Evolutionary conservation across 2,329 filamentous ascomycete genomes (phyloP), one percentile per base, ranked within the genome.

Genomic region (Grosmannia huntii): DNA sequence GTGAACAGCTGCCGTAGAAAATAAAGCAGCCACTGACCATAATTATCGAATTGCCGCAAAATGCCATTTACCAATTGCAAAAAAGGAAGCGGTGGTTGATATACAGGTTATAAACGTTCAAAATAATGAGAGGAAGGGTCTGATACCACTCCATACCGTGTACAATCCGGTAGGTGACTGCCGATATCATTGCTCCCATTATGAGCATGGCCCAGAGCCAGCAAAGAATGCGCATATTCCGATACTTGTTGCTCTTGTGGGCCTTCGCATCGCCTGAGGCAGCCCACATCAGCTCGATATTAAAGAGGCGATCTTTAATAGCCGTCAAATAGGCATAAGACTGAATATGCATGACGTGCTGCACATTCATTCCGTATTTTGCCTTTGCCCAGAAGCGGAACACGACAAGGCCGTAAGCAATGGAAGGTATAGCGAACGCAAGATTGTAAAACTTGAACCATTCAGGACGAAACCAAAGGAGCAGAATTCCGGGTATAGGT

Each of bases 391-490:
- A 59, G 36, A 59, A 52, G 25, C 57, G 57, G 33, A 59, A 59
- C 2, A 59, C 53, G 7, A 55, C 16, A 0, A 59, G 31, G 7
- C 57, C 57, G 19, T 59, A 59, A 44, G 53, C 53, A 27, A 59
- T 44, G 6, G 57, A 59, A 0, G 57, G 57, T 7, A 59, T 59
- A 14, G 57, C 57, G 50, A 59, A 59, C 2, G 57, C 57, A 1
- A 59, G 46, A 38, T 59, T 59, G 48, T 59, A 59, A 27, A 25
- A 59, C 36, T 59, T 59, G 27, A 59, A 59, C 57, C 57, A 59
- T 12, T 55, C 46, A 0, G 57, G 57, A 11, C 57, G 57, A 27
- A 59, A 46, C 25, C 41, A 55, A 12, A 59, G 57, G 3, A 59
- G 46, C 1, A 59, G 57, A 27, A 59, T 56, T n/a, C 57, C 57